Evolutionary conservation across 108 stramenopile genomes (phyloP).

Genomic region (Chaetoceros muelleri): DNA sequence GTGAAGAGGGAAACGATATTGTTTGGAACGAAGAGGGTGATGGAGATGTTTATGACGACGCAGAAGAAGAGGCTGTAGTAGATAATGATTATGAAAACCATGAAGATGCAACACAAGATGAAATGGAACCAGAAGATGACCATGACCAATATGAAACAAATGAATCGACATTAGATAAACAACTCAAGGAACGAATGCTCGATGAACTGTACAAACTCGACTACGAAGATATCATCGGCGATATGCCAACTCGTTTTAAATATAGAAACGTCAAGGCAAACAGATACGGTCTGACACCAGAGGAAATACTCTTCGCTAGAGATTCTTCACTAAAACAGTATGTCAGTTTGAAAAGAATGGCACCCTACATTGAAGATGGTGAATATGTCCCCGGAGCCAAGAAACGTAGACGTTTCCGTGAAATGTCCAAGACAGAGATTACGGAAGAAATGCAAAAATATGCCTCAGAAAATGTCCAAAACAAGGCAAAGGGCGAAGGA

Average conservation of each 20-base stretch:
- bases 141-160: constrained; percentile 5
- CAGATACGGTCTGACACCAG: constrained; percentile 83
- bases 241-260: constrained; percentile 95
- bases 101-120: constrained; percentile 27
- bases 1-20: constrained; percentile 37
- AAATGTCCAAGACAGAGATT: constrained; percentile 55
- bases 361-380: constrained; percentile 84
- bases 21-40: constrained; percentile 49
- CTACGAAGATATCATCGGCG: constrained; percentile 97
- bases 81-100: constrained; percentile 13
- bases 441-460: constrained; percentile 16
- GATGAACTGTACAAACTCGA: constrained; percentile 97
- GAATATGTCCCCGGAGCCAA: constrained; percentile 60
- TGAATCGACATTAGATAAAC: constrained; percentile 49
- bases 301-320: constrained; percentile 90
- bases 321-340: constrained; percentile 89
- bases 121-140: constrained; percentile 18
- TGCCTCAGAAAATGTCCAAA: constrained; percentile 2
- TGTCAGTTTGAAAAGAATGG: constrained; percentile 94
- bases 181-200: constrained; percentile 57
- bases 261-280: constrained; percentile 88
- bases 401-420: constrained; percentile 67
- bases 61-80: constrained; percentile 18
- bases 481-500: constrained; percentile 14
- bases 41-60: constrained; percentile 61